A percentile compares a stretch with the other conserved stretches of the same genome.
Conservation (phyloP, 345 rosid genomes). For the Schrenkiella parvula region DNA sequence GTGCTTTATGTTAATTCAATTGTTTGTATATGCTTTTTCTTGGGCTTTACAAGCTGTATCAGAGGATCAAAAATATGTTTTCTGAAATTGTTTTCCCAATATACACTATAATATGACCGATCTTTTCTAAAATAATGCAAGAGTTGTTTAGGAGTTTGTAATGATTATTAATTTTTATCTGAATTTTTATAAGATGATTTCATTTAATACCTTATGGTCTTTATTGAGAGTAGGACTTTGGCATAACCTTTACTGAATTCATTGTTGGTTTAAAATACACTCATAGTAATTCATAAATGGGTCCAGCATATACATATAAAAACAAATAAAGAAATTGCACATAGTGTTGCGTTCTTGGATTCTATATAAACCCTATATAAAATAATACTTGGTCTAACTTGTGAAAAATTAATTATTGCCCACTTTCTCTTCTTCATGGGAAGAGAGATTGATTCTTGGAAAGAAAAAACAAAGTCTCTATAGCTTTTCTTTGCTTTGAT, state of each 20-base stretch:
- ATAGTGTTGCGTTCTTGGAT: slow-evolving; percentile 25
- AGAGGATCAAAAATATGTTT: not conserved
- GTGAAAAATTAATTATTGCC: slow-evolving; percentile 16
- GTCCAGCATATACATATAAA: slow-evolving; percentile 11
- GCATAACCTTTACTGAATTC: slow-evolving; percentile 11
- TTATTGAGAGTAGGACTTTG: slow-evolving; percentile 9
- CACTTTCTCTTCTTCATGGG: slow-evolving; percentile 18
- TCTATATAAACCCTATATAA: slow-evolving; percentile 30
- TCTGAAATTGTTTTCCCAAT: not conserved
- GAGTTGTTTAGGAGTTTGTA: not conserved
- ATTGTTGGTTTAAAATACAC: slow-evolving; percentile 16
- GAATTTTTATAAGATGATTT: not conserved
- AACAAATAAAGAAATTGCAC: not conserved
- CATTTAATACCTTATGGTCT: slow-evolving; percentile 9
- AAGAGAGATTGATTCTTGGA: slow-evolving; percentile 26
- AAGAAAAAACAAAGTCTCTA: slow-evolving; percentile 19
- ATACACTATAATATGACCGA: not conserved
- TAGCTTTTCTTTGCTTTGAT: slow-evolving; percentile 31
- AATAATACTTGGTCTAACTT: slow-evolving; percentile 26
- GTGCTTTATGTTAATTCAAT: not conserved
- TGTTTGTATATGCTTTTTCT: not conserved
- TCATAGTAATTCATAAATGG: slow-evolving; percentile 4
- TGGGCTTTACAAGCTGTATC: slow-evolving; percentile 1
- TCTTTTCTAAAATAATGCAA: not conserved
- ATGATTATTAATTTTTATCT: not conserved